Evolutionary conservation across 345 rosid species (phyloP).

Genomic region (Pugionium cornutum): DNA sequence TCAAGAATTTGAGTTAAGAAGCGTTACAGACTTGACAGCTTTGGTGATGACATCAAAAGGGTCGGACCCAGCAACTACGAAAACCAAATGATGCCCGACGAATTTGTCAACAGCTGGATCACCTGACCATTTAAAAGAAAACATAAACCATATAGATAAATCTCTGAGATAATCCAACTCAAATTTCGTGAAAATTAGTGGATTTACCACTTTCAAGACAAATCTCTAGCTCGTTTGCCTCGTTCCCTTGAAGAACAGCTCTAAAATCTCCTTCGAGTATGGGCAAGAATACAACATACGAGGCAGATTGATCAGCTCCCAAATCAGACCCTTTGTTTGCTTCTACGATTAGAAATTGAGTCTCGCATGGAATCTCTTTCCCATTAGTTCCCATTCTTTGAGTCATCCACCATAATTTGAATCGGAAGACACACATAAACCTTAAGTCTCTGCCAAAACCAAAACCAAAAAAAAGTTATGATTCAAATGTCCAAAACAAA

Average conservation of each 20-base stretch:
- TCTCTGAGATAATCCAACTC: too few species aligned
- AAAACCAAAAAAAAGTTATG: not conserved
- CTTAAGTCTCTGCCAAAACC: conserved; percentile 43
- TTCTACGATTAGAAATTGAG: conserved; percentile 61
- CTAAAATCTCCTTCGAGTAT: conserved; percentile 58
- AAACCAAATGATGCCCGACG: conserved; percentile 48
- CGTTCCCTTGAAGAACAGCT: conserved; percentile 58
- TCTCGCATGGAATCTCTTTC: conserved; percentile 55
- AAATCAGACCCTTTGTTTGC: conserved; percentile 46
- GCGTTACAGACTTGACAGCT: conserved; percentile 37
- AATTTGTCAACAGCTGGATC: conserved; percentile 49
- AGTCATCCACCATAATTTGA: conserved; percentile 75
- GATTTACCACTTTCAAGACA: conserved; percentile 58
- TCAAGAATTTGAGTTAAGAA: not conserved
- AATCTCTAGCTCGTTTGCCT: conserved; percentile 54
- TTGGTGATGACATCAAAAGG: conserved; percentile 59
- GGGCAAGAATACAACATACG: conserved; percentile 57
- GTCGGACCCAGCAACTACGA: conserved; percentile 56
- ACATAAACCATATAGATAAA: too few species aligned
- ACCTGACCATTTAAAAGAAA: conserved; percentile 36
- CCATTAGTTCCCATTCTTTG: conserved; percentile 57
- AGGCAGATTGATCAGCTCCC: conserved; percentile 19
- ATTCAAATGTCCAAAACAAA: too few species aligned
- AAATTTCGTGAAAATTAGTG: too few species aligned
- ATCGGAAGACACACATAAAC: conserved; percentile 57